Evolutionary conservation across 23 red algal genomes (phyloP), one percentile per base, ranked within the genome.

Genomic region (Rhodosorus marinus): DNA sequence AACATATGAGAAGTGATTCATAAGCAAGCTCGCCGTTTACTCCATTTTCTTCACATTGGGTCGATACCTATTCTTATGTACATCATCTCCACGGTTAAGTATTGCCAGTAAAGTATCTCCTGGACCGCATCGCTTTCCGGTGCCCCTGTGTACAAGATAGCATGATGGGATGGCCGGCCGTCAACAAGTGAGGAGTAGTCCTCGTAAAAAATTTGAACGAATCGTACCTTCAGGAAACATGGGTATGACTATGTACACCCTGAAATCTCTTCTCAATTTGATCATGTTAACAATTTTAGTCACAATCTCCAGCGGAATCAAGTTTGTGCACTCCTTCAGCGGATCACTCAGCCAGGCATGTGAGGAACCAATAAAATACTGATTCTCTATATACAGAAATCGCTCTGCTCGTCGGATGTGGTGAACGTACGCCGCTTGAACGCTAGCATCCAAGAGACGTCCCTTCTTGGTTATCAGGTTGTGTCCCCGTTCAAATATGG

Each of bases 361-460:
- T 11, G 11, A 11, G 11, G 38, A 43, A 43, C 38, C 38, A 43
- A 84, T 45, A 58, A 71, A 84, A 51, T 84, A 84, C 51, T 84
- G 79, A 62, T 84, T 84, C 51, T 84, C 79, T 31, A 84, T 36
- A 33, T 65, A 84, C 24, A 60, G 56, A 31, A 84, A 84, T 26
- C 59, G 56, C 57, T 73, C 69, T 15, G 66, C 54, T 23, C 66
- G 33, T 32, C 79, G 67, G 24, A 84, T 72, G 6, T 84, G 67
- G 35, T 84, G 79, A 29, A 84, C 49, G 30, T 84, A 84, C 0
- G 79, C 79, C 24, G 58, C 24, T 48, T 84, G 79, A 32, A 84
- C 75, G 49, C 67, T 74, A 17, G 38, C 38, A 17, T 43, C 38
- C 11, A 43, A 11, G 1, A 20, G 4, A 14, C 51, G 1, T 4